Conservation (phyloP, 495 filamentous ascomycete species). For the Lepidopterella palustris region DNA sequence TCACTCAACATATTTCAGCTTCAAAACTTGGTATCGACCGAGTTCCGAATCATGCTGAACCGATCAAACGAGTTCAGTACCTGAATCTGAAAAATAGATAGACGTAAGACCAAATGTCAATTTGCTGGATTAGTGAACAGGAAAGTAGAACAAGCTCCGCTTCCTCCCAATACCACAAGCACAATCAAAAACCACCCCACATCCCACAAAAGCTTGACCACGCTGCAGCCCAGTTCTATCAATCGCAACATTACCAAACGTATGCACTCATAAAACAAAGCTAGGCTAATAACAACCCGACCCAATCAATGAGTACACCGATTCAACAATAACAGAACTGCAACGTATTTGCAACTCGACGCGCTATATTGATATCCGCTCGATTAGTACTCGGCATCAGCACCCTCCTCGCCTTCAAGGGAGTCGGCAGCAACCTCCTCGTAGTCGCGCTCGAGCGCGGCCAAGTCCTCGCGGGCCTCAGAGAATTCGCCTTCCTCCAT, state of each 20-base stretch:
- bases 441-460: constrained; percentile 97
- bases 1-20: no score
- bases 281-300: background rate
- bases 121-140: background rate
- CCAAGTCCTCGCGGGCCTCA: constrained; percentile 95
- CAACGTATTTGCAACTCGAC: background rate
- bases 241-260: background rate
- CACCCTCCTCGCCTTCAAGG: constrained; percentile 77
- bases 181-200: background rate
- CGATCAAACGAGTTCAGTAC: no score
- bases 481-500: constrained; percentile 99
- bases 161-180: background rate
- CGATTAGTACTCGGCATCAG: constrained; percentile 90
- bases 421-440: constrained; percentile 98
- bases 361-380: background rate
- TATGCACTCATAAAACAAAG: background rate
- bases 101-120: background rate
- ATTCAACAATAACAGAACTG: constrained; percentile 21
- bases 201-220: no score
- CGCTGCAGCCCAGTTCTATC: background rate
- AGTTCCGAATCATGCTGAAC: no score
- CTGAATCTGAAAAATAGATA: no score
- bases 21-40: no score
- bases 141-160: background rate
- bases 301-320: background rate